Evolutionary conservation across 2,329 filamentous ascomycete genomes (phyloP).

Genomic region (Fusarium odoratissimum): DNA sequence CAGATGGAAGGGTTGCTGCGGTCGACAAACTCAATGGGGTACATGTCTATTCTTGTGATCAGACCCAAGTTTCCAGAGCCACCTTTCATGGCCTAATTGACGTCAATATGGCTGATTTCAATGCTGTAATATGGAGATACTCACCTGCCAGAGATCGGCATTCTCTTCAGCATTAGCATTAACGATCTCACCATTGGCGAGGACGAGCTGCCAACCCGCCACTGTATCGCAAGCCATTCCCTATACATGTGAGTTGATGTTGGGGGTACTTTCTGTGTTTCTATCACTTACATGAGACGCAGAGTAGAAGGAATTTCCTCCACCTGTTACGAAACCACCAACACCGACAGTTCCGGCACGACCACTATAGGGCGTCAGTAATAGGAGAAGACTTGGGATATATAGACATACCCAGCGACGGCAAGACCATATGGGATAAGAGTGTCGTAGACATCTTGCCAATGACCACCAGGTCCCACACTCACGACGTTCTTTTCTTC

Average conservation of each 20-base stretch:
- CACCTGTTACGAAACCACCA: constrained; percentile 51
- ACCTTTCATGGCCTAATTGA: constrained; percentile 55
- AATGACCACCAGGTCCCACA: constrained; percentile 52
- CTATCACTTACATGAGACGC: constrained; percentile 38
- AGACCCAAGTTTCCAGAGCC: constrained; percentile 60
- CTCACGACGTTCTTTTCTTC: constrained; percentile 45
- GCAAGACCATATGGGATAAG: constrained; percentile 49
- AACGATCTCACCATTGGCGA: constrained; percentile 56
- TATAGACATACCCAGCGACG: constrained; percentile 43
- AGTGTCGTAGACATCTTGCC: constrained; percentile 53
- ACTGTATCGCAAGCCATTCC: constrained; percentile 56
- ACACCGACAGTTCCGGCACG: constrained; percentile 52
- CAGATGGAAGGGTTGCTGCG: constrained; percentile 44
- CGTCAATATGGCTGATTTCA: not conserved
- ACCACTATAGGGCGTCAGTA: constrained; percentile 37
- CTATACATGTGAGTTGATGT: not conserved
- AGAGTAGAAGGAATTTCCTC: constrained; percentile 53
- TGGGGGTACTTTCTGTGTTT: accelerated
- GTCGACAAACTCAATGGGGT: constrained; percentile 47
- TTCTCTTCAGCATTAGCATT: constrained; percentile 55
- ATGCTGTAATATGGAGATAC: not conserved
- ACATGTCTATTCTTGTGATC: constrained; percentile 50
- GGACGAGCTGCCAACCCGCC: constrained; percentile 57
- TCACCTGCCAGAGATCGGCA: constrained; percentile 55
- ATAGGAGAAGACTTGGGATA: not conserved